Base-by-base conservation (phyloP, 2,329 filamentous ascomycete genomes). In the Parasarocladium wereldwijsianum region DNA sequence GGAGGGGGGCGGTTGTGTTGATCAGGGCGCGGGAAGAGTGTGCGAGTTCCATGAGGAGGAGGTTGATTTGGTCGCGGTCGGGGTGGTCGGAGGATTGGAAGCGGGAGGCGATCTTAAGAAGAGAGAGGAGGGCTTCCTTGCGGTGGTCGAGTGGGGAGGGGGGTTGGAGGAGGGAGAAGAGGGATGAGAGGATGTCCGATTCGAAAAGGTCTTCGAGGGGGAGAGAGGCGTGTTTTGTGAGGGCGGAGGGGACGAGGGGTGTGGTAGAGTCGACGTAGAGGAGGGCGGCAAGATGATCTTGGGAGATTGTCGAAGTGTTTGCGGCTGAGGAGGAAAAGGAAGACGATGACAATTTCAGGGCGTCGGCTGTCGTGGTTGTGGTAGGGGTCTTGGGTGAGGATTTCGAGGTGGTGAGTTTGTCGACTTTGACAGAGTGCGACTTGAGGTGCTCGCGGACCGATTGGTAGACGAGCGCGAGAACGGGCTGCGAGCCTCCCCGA, bases 121-220 rank as follows among this genome's bases (percentile, higher is more conserved):
- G 61, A 41, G 73, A 77, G 22, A 64, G 70, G 12, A 79, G 58
- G 5, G 84, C 81, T 55, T 94, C 84, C 36, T 76, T 73, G 29
- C 86, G 71, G 47, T 80, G 77, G 20, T 63, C 59, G 43, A 90
- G 73, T 26, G 73, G 57, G 0, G 85, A 93, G 32, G 72, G 77
- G n/a, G n/a, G n/a, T n/a, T n/a, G n/a, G 8, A 94, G 63, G 41
- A 87, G 78, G 19, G 77, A 62, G 26, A 93, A 63, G 17, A 96
- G 57, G 3, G 72, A 66, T 10, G 67, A 62, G 14, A 82, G 64
- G 42, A 81, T 68, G 6, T 78, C 80, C 38, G 90, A 80, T 42
- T 90, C 82, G 7, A 92, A 60, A 1, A 84, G 69, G 43, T 86
- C 75, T 24, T 86, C 79, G 0, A 82, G 59, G 18, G 82, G 76